Conservation (phyloP, 371 early-diverging fungal genomes). For the Sporodiniella umbellata region DNA sequence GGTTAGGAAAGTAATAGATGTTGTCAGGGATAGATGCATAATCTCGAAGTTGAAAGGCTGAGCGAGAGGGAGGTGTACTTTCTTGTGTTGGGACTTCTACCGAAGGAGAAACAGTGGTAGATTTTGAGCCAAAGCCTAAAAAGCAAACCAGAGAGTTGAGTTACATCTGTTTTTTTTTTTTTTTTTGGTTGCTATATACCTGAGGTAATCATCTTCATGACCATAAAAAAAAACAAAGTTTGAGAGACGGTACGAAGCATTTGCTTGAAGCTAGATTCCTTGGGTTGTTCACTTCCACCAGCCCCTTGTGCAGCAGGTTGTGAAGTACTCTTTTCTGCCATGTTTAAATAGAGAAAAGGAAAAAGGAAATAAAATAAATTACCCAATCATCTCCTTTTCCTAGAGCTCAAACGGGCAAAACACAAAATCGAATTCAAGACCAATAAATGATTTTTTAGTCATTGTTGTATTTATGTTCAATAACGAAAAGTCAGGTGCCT, state of each 20-base stretch:
- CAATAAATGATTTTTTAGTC: background rate
- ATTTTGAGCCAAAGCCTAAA: slow-evolving; percentile 5
- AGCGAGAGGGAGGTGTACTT: too few species aligned
- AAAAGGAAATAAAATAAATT: background rate
- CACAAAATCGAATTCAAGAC: background rate
- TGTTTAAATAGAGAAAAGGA: background rate
- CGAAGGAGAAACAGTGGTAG: too few species aligned
- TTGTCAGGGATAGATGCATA: slow-evolving; percentile 33
- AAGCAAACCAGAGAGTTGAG: too few species aligned
- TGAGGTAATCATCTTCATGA: slow-evolving; percentile 30
- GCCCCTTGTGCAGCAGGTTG: background rate
- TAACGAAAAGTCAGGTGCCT: too few species aligned
- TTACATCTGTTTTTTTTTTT: background rate
- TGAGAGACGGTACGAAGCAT: slow-evolving; percentile 35
- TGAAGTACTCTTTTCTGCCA: background rate
- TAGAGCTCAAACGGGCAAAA: background rate
- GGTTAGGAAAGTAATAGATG: slow-evolving; percentile 38
- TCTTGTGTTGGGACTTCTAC: too few species aligned
- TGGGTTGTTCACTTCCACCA: background rate
- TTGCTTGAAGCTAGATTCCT: slow-evolving; percentile 30
- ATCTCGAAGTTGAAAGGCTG: slow-evolving; percentile 19
- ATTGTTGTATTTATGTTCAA: too few species aligned
- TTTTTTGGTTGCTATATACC: slow-evolving; percentile 6
- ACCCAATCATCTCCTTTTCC: background rate
- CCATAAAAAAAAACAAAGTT: slow-evolving; percentile 38